phyloP scores from a whole-genome alignment of 257 asterid genomes.

The Datura wrightii region DNA sequence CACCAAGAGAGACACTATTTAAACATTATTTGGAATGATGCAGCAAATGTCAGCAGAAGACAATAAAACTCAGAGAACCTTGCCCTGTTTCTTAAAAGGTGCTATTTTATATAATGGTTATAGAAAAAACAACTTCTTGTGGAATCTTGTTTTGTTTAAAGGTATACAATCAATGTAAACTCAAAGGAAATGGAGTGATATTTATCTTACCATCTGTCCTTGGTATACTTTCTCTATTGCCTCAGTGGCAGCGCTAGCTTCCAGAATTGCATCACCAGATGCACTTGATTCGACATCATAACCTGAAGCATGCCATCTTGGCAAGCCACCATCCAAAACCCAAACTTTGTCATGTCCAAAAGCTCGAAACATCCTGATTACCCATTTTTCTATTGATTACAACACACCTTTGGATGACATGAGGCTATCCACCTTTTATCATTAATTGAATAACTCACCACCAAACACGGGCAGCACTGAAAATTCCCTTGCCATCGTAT shows the following conservation, averaged over 20 bases:
- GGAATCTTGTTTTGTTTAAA: neutral
- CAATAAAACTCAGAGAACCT: neutral
- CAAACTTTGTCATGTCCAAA: conserved; percentile 91
- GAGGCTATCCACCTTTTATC: neutral
- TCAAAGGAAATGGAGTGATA: neutral
- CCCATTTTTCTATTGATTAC: conserved; percentile 21
- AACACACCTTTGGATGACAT: conserved; percentile 9
- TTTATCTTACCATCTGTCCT: conserved; percentile 56
- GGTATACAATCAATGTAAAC: neutral
- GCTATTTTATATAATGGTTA: neutral
- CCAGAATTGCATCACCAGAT: conserved; percentile 85
- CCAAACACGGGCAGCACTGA: conserved; percentile 99
- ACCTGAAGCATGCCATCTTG: conserved; percentile 92
- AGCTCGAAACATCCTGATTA: conserved; percentile 93
- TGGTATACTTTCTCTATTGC: conserved; percentile 90
- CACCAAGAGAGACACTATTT: neutral
- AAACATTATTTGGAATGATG: neutral
- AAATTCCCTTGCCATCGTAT: conserved; percentile 97
- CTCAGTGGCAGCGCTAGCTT: conserved; percentile 97
- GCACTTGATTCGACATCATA: conserved; percentile 92
- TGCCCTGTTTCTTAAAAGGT: neutral
- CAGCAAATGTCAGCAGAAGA: conserved; percentile 2
- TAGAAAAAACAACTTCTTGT: neutral
- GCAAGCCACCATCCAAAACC: conserved; percentile 97
- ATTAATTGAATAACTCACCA: conserved; percentile 61